phyloP scores from a whole-genome alignment of 306 rosid genomes.

The Glycyrrhiza uralensis region DNA sequence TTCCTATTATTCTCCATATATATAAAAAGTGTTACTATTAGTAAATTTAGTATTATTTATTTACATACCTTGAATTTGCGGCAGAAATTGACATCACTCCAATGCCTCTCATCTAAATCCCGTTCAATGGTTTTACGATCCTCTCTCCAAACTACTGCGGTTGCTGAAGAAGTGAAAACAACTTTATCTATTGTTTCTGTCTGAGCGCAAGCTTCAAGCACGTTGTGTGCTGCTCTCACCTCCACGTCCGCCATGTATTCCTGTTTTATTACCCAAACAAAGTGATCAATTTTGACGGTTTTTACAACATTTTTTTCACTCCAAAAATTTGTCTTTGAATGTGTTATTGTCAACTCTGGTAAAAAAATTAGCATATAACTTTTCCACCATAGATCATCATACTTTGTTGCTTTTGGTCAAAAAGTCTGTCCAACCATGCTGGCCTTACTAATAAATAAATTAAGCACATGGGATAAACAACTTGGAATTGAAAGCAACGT shows the following conservation, averaged over 20 bases:
- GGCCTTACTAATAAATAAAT: neutral
- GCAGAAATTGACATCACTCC: constrained; percentile 77
- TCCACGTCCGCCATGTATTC: constrained; percentile 85
- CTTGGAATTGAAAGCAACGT: neutral
- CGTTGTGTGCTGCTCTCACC: constrained; percentile 95
- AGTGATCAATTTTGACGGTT: neutral
- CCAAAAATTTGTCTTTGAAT: no score
- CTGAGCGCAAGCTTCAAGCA: constrained; percentile 90
- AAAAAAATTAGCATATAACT: neutral
- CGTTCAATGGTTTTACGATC: constrained; percentile 47
- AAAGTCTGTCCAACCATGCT: neutral
- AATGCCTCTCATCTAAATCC: constrained; percentile 67
- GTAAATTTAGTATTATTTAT: no score
- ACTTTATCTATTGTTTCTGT: constrained; percentile 79
- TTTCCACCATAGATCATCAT: neutral
- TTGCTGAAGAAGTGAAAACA: constrained; percentile 71
- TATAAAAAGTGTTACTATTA: no score
- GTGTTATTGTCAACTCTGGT: neutral
- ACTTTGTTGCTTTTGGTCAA: neutral
- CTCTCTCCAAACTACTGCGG: constrained; percentile 80
- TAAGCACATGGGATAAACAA: neutral
- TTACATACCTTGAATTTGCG: constrained; percentile 86
- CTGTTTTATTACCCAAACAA: constrained; percentile 23
- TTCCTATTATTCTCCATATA: no score
- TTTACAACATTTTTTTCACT: neutral